Base-by-base conservation (phyloP, 1,284 basidiomycete genomes). In the Ganoderma meredithae region DNA sequence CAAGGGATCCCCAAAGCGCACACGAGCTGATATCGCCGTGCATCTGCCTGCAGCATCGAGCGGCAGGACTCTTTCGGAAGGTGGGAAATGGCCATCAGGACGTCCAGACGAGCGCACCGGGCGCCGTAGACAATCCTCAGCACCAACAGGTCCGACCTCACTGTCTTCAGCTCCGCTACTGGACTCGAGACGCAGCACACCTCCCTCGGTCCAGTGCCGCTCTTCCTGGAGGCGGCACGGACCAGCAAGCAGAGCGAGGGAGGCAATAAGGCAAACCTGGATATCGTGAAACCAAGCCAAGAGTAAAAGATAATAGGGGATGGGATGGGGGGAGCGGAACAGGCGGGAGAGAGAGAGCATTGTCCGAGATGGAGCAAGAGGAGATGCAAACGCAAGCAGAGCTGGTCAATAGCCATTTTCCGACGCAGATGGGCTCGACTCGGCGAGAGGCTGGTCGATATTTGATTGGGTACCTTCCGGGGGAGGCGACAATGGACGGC, bases 381-480 rank as follows among this genome's bases (percentile, higher is more conserved):
- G 63, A 56, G 69, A 64, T 66, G 56, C 15, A 49, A 49, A 56
- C 41, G n/a, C 43, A 64, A 27, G 69, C 70, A 63, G 71, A 68
- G 75, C 75, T 76, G 76, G 69, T 87, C 81, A 90, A 76, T 80
- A 88, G 52, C 83, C 86, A 67, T 82, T 83, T 74, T 90, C 90
- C 60, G 91, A 90, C 13, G 84, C 81, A 40, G 88, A 86, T 22
- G 90, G 88, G 75, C 88, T 83, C 15, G 90, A 90, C 69, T 86
- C 86, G 75, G 90, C 89, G 63, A 82, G 84, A 31, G 86, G 84
- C 63, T 85, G 82, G 69, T 87, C 83, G 66, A 86, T 82, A 76
- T 87, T 36, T 77, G 79, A 76, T 71, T 82, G 79, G 6, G 80
- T 76, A 43, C 81, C 80, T 71, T 90, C 89, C 5, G 88, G 87